Evolutionary conservation across 2,329 filamentous ascomycete genomes (phyloP), one percentile per base, ranked within the genome.

Genomic region (Penicillium sp.): DNA sequence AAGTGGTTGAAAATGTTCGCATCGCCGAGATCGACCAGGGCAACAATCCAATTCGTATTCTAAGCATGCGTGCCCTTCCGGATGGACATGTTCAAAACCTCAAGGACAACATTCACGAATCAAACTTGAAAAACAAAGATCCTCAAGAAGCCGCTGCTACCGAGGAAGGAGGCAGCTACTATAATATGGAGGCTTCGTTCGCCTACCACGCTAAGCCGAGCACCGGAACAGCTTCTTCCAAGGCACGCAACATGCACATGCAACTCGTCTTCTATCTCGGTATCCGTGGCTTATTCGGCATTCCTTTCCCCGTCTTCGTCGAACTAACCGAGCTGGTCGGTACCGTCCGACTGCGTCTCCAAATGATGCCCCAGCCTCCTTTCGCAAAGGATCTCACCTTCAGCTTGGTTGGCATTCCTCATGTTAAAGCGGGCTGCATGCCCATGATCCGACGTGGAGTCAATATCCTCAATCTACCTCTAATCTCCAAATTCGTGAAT

Each of bases 401-500:
- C 67, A 97, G 92, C 0, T 81, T 99, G 3, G 97, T 97, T 89
- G 94, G 94, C 0, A 78, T 94, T 4, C 94, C 94, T 12, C 92
- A 96, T 67, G 88, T 97, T 4, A 84, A 89, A 66, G 93, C 92
- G 15, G 90, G 91, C 1, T 97, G 93, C 69, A 88, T 92, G 14
- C 94, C 94, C 0, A 94, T 97, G 88, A 74, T 97, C n/a, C 86
- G 94, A 70, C 88, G 86, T 61, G 93, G 92, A 2, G 87, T 95
- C 57, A 97, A 97, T 64, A 86, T 97, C 44, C 79, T 97, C 25
- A 96, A 97, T 64, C 78, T 97, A 9, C 93, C 93, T 0, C 74
- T 97, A 35, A 97, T 97, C 65, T 95, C 90, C 14, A 95, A 95
- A 67, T 97, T 99, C 69, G 93, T 97, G 73, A 96, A 97, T 74